Evolutionary conservation across 768 basidiomycete genomes (phyloP).

Genomic region (Hygrocybe punicea): DNA sequence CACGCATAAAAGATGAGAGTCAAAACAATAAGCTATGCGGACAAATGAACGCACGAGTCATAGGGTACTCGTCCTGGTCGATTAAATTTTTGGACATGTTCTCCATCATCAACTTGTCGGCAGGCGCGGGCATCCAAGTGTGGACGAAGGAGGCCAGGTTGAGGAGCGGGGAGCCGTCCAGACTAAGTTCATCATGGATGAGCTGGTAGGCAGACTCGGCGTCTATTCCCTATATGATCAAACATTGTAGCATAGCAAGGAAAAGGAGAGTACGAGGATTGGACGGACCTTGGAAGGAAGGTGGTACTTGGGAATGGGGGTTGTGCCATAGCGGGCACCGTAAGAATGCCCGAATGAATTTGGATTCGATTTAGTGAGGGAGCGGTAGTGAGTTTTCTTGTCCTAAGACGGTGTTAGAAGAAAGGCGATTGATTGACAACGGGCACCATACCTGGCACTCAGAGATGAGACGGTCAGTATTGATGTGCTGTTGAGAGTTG

Average conservation of each 20-base stretch:
- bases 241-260: background rate
- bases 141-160: conserved; percentile 63
- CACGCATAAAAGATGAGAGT: no score
- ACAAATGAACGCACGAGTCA: conserved; percentile 52
- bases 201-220: conserved; percentile 56
- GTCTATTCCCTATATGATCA: conserved; percentile 44
- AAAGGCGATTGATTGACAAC: background rate
- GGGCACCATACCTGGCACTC: conserved; percentile 44
- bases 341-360: conserved; percentile 45
- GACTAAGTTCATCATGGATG: conserved; percentile 56
- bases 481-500: conserved; percentile 50
- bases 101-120: conserved; percentile 54
- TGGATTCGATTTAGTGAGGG: conserved; percentile 34
- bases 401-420: conserved; percentile 36
- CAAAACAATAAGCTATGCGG: background rate
- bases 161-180: conserved; percentile 57
- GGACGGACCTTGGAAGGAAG: conserved; percentile 50
- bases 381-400: conserved; percentile 39
- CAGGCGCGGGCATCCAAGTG: conserved; percentile 58
- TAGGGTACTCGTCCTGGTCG: conserved; percentile 63
- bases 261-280: background rate
- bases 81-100: conserved; percentile 68
- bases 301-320: conserved; percentile 66
- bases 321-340: conserved; percentile 62
- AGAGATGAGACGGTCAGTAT: conserved; percentile 62